Evolutionary conservation across 1,284 basidiomycete species (phyloP).

Genomic region (Cutaneotrichosporon dermatis): DNA sequence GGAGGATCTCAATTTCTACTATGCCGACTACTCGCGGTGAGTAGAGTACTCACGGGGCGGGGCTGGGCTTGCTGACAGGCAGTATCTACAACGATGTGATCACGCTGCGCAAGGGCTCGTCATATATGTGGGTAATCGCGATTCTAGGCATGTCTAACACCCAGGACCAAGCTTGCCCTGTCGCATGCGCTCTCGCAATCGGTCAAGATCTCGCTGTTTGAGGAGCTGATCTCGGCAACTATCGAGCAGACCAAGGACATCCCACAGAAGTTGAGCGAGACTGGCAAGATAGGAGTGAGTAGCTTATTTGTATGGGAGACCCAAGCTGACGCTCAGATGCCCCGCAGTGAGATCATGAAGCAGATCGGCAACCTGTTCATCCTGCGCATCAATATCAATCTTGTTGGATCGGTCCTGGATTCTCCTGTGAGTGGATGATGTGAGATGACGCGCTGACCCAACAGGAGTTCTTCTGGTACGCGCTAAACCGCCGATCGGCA

Average conservation of each 20-base stretch:
- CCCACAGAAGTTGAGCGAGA: conserved; percentile 86
- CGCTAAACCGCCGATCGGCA: conserved; percentile 1
- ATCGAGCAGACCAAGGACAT: conserved; percentile 97
- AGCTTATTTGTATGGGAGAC: conserved; percentile 21
- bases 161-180: conserved; percentile 88
- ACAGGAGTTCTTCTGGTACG: conserved; percentile 82
- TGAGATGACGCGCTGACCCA: conserved; percentile 4
- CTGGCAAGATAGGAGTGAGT: conserved; percentile 82
- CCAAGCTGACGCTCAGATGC: conserved; percentile 40
- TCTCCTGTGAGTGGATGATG: conserved; percentile 56
- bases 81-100: conserved; percentile 99
- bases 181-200: conserved; percentile 94
- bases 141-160: conserved; percentile 4
- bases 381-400: conserved; percentile 88
- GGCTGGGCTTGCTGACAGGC: conserved; percentile 8
- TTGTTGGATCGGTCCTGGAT: conserved; percentile 91
- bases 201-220: conserved; percentile 93
- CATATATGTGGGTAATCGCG: conserved; percentile 75
- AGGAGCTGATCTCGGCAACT: conserved; percentile 85
- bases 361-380: conserved; percentile 95
- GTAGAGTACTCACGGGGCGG: conserved; percentile 19
- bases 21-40: conserved; percentile 90
- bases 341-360: conserved; percentile 81
- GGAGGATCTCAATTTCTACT: conserved; percentile 96
- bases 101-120: conserved; percentile 85